Conservation (phyloP, 2,329 filamentous ascomycete species). For the Thelonectria olida region DNA sequence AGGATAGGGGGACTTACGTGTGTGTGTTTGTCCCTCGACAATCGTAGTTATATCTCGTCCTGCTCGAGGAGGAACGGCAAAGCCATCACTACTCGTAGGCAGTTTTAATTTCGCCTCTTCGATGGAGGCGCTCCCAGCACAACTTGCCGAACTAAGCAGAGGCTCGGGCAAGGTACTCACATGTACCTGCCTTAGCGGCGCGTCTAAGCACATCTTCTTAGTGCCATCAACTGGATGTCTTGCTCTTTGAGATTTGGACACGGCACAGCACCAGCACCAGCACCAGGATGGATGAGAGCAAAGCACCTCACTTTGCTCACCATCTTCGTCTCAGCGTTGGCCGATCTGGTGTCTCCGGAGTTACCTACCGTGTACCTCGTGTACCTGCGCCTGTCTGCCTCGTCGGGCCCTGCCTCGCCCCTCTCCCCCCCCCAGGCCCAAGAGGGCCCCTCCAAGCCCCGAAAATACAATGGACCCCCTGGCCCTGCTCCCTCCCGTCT, state of each 20-base stretch:
- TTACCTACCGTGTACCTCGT: neutral
- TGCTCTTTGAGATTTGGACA: neutral
- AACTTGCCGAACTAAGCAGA: conserved; percentile 10
- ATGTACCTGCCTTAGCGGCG: conserved; percentile 39
- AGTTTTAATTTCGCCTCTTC: conserved; percentile 36
- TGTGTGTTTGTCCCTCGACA: too few species aligned
- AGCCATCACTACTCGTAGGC: too few species aligned
- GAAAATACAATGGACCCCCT: conserved; percentile 24
- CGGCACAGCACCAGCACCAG: neutral
- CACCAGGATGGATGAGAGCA: neutral
- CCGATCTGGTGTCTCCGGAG: neutral
- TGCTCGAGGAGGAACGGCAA: too few species aligned
- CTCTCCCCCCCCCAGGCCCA: conserved; percentile 16
- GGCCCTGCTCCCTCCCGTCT: neutral
- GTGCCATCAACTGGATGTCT: neutral
- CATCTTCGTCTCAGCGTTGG: neutral
- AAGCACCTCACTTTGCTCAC: neutral
- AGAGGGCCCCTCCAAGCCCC: conserved; percentile 16
- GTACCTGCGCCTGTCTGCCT: neutral
- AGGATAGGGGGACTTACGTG: too few species aligned
- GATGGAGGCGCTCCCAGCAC: conserved; percentile 2
- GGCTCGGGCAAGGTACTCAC: neutral
- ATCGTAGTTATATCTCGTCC: too few species aligned
- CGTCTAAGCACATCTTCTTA: conserved; percentile 2
- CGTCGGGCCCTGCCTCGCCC: neutral